A percentile compares a stretch with the other conserved stretches of the same genome.
phyloP scores from a whole-genome alignment of 495 filamentous ascomycete genomes.

The Penicillium flavigenum region DNA sequence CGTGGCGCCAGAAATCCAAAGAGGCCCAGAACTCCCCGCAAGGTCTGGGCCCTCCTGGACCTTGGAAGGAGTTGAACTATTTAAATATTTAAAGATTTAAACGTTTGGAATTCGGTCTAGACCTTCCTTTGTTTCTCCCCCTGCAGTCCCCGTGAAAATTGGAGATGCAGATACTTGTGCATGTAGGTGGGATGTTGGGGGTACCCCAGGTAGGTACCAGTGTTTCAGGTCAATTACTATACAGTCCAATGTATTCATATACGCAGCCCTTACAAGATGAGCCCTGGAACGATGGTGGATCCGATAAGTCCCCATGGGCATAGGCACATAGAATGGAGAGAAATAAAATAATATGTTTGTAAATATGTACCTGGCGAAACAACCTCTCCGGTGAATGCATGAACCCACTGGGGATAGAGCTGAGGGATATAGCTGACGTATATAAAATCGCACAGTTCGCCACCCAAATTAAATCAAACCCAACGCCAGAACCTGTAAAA shows the following conservation, averaged over 20 bases:
- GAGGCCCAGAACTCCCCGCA: conserved; percentile 32
- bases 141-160: conserved; percentile 1
- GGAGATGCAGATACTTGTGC: neutral
- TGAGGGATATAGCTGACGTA: conserved; percentile 27
- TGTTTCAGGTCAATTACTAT: too few species aligned
- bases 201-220: too few species aligned
- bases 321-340: neutral
- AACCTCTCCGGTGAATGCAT: conserved; percentile 18
- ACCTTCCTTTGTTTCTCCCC: conserved; percentile 7
- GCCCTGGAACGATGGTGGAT: neutral
- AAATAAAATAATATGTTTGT: conserved; percentile 16
- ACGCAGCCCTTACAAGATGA: neutral
- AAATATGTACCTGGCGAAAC: conserved; percentile 32
- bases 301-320: neutral
- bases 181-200: neutral
- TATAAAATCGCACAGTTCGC: conserved; percentile 22
- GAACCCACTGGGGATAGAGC: conserved; percentile 20
- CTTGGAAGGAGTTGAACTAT: conserved; percentile 16
- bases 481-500: conserved; percentile 37
- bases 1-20: conserved; percentile 17
- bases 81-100: neutral
- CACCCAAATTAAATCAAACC: conserved; percentile 23
- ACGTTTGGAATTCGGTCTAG: conserved; percentile 32
- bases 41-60: conserved; percentile 38
- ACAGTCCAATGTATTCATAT: too few species aligned